phyloP scores from a whole-genome alignment of 441 rosid species.

The Euphorbia celastroides region DNA sequence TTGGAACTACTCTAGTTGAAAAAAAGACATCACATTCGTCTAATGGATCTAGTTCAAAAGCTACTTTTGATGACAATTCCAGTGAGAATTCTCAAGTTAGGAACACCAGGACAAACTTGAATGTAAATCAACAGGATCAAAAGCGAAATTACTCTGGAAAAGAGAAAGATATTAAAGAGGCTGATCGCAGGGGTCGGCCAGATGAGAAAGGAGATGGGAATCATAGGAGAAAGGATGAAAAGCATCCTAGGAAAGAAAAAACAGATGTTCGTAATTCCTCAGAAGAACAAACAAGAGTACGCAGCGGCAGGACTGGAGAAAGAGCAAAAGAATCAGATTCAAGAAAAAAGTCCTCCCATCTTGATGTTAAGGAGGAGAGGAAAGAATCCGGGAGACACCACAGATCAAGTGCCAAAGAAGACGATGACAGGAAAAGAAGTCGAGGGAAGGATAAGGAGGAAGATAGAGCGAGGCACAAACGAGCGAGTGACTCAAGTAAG shows the following conservation, averaged over 20 bases:
- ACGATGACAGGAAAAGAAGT: conserved; percentile 47
- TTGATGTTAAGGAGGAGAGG: conserved; percentile 45
- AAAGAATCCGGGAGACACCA: conserved; percentile 46
- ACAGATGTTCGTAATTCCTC: conserved; percentile 42
- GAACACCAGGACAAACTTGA: conserved; percentile 32
- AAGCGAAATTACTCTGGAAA: conserved; percentile 34
- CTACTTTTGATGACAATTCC: conserved; percentile 25
- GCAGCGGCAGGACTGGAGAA: conserved; percentile 36
- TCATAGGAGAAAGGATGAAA: conserved; percentile 43
- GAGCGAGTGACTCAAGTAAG: conserved; percentile 47
- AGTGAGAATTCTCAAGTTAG: conserved; percentile 33
- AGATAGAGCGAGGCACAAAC: conserved; percentile 47
- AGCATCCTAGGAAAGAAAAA: conserved; percentile 46
- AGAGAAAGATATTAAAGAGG: conserved; percentile 29
- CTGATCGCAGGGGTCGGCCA: conserved; percentile 32
- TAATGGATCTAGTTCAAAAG: conserved; percentile 28
- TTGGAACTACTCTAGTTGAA: conserved; percentile 26
- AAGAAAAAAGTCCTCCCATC: conserved; percentile 37
- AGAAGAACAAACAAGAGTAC: conserved; percentile 42
- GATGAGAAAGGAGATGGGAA: conserved; percentile 38
- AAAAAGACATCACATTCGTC: conserved; percentile 21
- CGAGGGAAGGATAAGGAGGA: conserved; percentile 51
- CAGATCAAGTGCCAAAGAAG: conserved; percentile 51
- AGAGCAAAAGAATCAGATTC: conserved; percentile 49
- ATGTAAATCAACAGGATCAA: conserved; percentile 38